Base-by-base conservation (phyloP, 1,139 yeast species). In the Blastobotrys buckinghamii region DNA sequence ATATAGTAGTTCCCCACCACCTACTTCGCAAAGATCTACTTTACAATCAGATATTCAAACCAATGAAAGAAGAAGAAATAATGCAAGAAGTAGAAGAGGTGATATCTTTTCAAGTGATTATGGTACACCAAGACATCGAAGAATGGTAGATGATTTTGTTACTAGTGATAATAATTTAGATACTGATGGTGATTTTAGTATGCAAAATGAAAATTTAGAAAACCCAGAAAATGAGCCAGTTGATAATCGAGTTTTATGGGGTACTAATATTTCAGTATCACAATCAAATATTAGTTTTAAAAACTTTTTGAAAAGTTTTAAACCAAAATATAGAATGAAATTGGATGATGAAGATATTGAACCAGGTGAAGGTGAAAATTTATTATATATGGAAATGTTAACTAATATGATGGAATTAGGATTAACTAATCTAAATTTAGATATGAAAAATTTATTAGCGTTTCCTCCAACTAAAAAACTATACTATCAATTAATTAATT, bases 221-320 rank as follows among this genome's bases (percentile, higher is more conserved):
- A 36, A n/a, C n/a, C n/a, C n/a, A n/a, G n/a, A 61, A 20, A 72
- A 71, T 45, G 68, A 72, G 16, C 81, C 77, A 52, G 94, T 83
- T 56, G 94, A 95, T 1, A 79, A 82, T 32, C 78, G 95, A 62
- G 95, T 92, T 50, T 90, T 92, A 61, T 92, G 99, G 99, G 99
- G 99, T 66, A 92, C 99, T 1, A 90, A 92, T 63, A 96, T 92
- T 29, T 84, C 95, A 39, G 89, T 94, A 59, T 86, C 82, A 60
- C 96, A 92, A 61, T 83, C 92, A 59, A 78, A 87, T 47, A 82
- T 80, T 56, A 75, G 78, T 46, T 92, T 92, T 70, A 76, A 95
- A 55, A 84, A 83, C 55, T 94, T 92, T 59, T 70, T 92, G 60
- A 82, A 85, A 80, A 78, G 84, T 20, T 92, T 88, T 74, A 87